phyloP scores from a whole-genome alignment of 2,329 filamentous ascomycete genomes.

The Fusarium anthophilum region DNA sequence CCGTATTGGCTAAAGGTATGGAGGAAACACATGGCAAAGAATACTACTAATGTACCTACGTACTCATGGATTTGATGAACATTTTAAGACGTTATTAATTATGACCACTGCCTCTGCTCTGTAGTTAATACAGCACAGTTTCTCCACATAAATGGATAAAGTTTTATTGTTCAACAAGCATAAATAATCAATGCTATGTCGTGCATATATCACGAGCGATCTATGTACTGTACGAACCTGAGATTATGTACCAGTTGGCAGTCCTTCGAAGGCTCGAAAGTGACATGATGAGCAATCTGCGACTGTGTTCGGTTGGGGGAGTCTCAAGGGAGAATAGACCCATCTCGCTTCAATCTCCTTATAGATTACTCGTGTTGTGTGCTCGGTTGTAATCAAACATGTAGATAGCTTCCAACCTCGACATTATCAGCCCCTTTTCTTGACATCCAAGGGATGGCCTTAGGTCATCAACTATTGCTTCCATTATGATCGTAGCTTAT shows the following conservation, averaged over 20 bases:
- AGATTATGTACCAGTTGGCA: background rate
- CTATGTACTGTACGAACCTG: background rate
- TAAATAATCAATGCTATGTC: constrained; percentile 30
- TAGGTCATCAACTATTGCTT: constrained; percentile 32
- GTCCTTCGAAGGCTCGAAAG: constrained; percentile 7
- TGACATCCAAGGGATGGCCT: constrained; percentile 20
- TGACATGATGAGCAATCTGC: background rate
- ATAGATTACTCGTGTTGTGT: constrained; percentile 29
- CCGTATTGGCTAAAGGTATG: background rate
- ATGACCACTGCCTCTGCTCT: background rate
- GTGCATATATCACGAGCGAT: constrained; percentile 34
- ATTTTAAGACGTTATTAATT: background rate
- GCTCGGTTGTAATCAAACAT: constrained; percentile 39
- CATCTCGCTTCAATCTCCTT: constrained; percentile 21
- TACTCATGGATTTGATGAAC: background rate
- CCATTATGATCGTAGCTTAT: constrained; percentile 17
- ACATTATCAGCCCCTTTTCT: constrained; percentile 26
- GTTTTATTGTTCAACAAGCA: constrained; percentile 10
- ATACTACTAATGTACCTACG: background rate
- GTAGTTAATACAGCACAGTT: background rate
- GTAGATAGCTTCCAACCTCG: constrained; percentile 18
- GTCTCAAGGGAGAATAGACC: constrained; percentile 30
- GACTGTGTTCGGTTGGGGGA: constrained; percentile 11
- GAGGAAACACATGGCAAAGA: background rate
- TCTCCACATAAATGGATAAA: constrained; percentile 30